A percentile compares a stretch with the other conserved stretches of the same genome.
Conservation (phyloP, 139 green algal genomes). For the Pseudopediastrum boryanum region DNA sequence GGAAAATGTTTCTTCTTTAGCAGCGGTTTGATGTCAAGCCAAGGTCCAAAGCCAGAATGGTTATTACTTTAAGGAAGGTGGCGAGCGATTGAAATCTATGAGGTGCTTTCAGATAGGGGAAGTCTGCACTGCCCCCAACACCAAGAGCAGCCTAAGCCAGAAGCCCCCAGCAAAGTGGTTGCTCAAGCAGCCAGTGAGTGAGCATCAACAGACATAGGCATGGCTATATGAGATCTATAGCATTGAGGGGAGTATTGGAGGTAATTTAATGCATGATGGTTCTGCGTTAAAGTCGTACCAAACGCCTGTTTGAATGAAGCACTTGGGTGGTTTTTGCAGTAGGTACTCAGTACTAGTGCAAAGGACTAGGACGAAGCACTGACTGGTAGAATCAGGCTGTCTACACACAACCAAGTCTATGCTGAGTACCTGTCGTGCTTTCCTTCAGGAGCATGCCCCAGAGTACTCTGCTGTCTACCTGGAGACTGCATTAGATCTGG, state of each 20-base stretch:
- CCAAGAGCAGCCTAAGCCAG: too few relatives aligned
- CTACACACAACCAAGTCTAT: background rate
- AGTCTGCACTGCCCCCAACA: conserved; percentile 13
- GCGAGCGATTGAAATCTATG: background rate
- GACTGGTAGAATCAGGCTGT: background rate
- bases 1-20: background rate
- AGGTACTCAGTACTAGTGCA: conserved; percentile 46
- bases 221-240: too few relatives aligned
- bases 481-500: conserved; percentile 70
- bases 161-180: too few relatives aligned
- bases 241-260: too few relatives aligned
- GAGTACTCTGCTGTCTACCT: conserved; percentile 66
- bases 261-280: too few relatives aligned
- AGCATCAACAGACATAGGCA: too few relatives aligned
- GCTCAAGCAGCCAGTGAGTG: too few relatives aligned
- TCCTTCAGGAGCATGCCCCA: conserved; percentile 37
- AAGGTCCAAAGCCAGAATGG: background rate
- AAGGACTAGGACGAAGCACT: background rate
- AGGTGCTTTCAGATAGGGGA: background rate
- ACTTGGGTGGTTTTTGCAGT: too few relatives aligned
- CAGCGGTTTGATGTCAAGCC: background rate
- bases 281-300: too few relatives aligned
- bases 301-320: too few relatives aligned
- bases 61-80: background rate
- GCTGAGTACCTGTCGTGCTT: background rate